phyloP scores from a whole-genome alignment of 257 asterid species.

The Rauvolfia tetraphylla region DNA sequence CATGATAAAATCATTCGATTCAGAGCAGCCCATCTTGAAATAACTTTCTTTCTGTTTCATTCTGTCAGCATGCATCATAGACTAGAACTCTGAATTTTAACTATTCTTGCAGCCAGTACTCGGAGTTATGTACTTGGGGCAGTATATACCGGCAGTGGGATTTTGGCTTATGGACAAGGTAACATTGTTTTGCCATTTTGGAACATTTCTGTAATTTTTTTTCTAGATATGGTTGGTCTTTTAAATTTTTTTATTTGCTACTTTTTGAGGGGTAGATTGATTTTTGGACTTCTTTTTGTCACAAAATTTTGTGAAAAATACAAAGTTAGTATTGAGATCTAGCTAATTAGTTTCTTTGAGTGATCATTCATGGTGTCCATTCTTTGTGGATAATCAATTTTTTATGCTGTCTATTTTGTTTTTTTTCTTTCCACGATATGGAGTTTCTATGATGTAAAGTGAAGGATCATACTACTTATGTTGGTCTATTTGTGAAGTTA shows the following conservation, averaged over 20 bases:
- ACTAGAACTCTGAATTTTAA: constrained; percentile 4
- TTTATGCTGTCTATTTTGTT: too few species aligned
- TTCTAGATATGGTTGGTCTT: not conserved
- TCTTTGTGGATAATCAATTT: too few species aligned
- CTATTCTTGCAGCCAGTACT: constrained; percentile 82
- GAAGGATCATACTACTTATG: too few species aligned
- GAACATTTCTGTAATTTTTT: not conserved
- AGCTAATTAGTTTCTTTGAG: not conserved
- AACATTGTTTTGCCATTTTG: constrained; percentile 4
- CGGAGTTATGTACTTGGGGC: constrained; percentile 86
- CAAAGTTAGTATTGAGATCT: not conserved
- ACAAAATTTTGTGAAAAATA: not conserved
- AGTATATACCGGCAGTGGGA: constrained; percentile 76
- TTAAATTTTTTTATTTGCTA: not conserved
- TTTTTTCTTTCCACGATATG: not conserved
- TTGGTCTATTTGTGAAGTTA: not conserved
- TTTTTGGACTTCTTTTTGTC: not conserved
- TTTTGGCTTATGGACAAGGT: constrained; percentile 99
- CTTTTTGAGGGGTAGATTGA: not conserved
- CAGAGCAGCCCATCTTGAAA: not conserved
- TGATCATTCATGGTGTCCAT: too few species aligned
- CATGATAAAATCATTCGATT: not conserved
- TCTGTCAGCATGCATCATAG: not conserved
- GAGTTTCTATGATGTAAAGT: too few species aligned
- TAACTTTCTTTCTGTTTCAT: not conserved